phyloP scores from a whole-genome alignment of 768 basidiomycete species.

The Tylopilus cervinicoccineus region DNA sequence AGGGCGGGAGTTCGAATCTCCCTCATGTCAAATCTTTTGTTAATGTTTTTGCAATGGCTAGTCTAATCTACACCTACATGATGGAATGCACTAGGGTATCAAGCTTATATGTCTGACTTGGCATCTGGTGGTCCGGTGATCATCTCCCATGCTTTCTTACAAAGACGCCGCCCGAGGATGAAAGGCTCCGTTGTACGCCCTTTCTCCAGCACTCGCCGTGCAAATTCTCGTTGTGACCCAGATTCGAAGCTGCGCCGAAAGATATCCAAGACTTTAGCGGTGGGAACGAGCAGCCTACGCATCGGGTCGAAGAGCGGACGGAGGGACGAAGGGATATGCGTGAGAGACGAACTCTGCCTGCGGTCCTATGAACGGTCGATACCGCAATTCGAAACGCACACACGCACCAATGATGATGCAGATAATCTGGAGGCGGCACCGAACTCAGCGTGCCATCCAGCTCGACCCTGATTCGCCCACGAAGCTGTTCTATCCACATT shows the following conservation, averaged over 20 bases:
- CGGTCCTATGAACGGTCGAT: background rate
- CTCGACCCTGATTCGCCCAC: constrained; percentile 21
- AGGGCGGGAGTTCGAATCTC: constrained; percentile 35
- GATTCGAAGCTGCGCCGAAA: constrained; percentile 50
- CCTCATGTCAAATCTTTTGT: constrained; percentile 25
- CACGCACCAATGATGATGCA: constrained; percentile 34
- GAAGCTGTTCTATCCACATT: constrained; percentile 31
- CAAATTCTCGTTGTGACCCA: constrained; percentile 59
- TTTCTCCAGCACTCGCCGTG: constrained; percentile 57
- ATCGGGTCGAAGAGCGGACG: constrained; percentile 52
- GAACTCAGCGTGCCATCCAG: constrained; percentile 30
- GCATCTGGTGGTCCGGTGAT: constrained; percentile 30
- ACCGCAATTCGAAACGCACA: constrained; percentile 20
- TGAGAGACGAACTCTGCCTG: constrained; percentile 51
- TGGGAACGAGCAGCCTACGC: constrained; percentile 53
- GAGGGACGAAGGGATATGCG: constrained; percentile 55
- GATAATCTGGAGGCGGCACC: constrained; percentile 17
- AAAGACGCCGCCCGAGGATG: constrained; percentile 37
- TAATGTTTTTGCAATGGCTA: background rate
- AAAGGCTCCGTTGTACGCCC: constrained; percentile 59
- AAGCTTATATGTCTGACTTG: constrained; percentile 20
- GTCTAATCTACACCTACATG: constrained; percentile 8
- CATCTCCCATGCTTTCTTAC: constrained; percentile 38
- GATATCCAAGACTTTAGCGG: constrained; percentile 47
- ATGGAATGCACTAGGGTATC: constrained; percentile 21